phyloP scores from a whole-genome alignment of 495 filamentous ascomycete genomes.

The Daldinia vernicosa region DNA sequence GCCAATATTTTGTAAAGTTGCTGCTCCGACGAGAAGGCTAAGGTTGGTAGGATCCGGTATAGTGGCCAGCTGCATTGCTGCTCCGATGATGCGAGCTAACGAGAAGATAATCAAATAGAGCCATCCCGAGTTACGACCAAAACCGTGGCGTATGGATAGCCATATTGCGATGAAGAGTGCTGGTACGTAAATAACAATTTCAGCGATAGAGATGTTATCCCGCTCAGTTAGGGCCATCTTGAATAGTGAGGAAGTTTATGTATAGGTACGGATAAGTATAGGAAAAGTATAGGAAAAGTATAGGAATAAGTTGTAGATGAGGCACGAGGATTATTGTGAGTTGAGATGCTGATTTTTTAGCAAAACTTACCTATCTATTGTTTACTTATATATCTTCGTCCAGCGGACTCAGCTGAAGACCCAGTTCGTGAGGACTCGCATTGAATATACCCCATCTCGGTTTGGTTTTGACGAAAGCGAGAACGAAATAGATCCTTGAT shows the following conservation, averaged over 20 bases:
- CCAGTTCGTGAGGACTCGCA: not conserved
- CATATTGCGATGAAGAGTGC: conserved; percentile 42
- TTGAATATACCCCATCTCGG: not conserved
- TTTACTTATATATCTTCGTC: not conserved
- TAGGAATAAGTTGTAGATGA: not conserved
- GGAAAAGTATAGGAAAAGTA: not conserved
- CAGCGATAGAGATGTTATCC: conserved; percentile 48
- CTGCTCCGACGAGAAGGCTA: conserved; percentile 39
- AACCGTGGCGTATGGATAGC: conserved; percentile 47
- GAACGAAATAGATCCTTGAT: conserved; percentile 13
- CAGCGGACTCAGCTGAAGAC: not conserved
- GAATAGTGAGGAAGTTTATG: not conserved
- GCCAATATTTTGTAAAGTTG: conserved; percentile 46
- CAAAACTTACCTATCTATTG: not conserved
- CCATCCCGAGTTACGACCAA: conserved; percentile 48
- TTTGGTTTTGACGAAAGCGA: conserved; percentile 22
- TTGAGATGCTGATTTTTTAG: not conserved
- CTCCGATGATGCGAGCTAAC: conserved; percentile 46
- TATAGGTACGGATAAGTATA: no score
- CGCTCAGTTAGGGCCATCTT: conserved; percentile 41
- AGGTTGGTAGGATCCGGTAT: conserved; percentile 47
- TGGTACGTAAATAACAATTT: conserved; percentile 46
- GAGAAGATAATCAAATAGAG: conserved; percentile 49
- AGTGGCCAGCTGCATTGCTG: conserved; percentile 48
- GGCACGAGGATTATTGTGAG: not conserved